A percentile compares a stretch with the other conserved stretches of the same genome.
phyloP scores from a whole-genome alignment of 2,329 filamentous ascomycete species.

The Fusarium miscanthi region DNA sequence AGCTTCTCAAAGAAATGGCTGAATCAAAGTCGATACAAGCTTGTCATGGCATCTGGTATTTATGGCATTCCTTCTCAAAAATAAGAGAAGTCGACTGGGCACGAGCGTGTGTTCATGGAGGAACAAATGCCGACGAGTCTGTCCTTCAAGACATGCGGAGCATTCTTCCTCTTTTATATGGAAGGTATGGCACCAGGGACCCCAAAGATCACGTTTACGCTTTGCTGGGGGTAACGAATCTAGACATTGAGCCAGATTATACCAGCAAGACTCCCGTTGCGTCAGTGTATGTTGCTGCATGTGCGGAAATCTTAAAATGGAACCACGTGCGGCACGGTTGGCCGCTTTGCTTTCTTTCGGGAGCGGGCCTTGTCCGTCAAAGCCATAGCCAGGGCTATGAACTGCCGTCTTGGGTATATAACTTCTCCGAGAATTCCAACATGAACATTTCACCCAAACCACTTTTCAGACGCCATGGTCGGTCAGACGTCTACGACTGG shows the following conservation, averaged over 20 bases:
- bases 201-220: conserved; percentile 12
- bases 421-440: background rate
- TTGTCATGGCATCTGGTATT: too few species aligned
- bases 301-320: background rate
- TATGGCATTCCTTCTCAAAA: too few species aligned
- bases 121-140: accelerated
- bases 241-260: conserved; percentile 2
- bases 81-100: too few species aligned
- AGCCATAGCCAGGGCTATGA: too few species aligned
- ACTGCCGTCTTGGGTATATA: conserved; percentile 6
- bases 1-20: accelerated
- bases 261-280: background rate
- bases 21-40: too few species aligned
- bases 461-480: too few species aligned
- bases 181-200: background rate
- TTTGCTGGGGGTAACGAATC: background rate
- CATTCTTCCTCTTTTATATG: background rate
- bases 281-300: background rate
- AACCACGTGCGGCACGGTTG: accelerated
- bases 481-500: too few species aligned
- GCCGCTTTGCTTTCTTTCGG: background rate
- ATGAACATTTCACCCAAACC: too few species aligned
- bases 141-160: accelerated
- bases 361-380: too few species aligned
- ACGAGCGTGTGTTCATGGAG: accelerated